phyloP scores from a whole-genome alignment of 1,139 yeast species.

The Suhomyces bolitotheri region DNA sequence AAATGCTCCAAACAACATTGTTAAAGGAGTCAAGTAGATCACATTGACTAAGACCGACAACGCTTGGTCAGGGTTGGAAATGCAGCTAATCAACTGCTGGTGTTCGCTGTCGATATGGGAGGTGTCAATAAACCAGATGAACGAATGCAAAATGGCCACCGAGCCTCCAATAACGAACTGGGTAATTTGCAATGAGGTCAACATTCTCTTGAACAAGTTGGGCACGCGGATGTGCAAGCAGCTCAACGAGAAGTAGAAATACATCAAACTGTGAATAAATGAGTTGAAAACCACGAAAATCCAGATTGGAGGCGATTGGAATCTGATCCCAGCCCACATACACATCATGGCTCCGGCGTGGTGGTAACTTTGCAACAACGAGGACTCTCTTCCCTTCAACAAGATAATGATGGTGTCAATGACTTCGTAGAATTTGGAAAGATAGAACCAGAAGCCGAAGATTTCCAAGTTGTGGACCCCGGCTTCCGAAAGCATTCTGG shows the following conservation, averaged over 20 bases:
- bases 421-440: slow-evolving; percentile 74
- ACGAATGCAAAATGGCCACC: slow-evolving; percentile 62
- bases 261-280: slow-evolving; percentile 75
- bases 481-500: slow-evolving; percentile 21
- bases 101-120: slow-evolving; percentile 15
- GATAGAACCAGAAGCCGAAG: slow-evolving; percentile 68
- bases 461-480: slow-evolving; percentile 51
- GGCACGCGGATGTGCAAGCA: slow-evolving; percentile 66
- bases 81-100: slow-evolving; percentile 48
- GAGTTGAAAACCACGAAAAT: slow-evolving; percentile 79
- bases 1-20: slow-evolving; percentile 68
- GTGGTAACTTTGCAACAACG: slow-evolving; percentile 71
- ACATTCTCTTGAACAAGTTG: slow-evolving; percentile 52
- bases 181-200: slow-evolving; percentile 69
- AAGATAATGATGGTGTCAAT: slow-evolving; percentile 68
- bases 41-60: slow-evolving; percentile 65
- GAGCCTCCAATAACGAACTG: slow-evolving; percentile 75
- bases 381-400: slow-evolving; percentile 68
- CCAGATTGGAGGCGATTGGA: slow-evolving; percentile 77
- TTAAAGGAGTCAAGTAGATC: slow-evolving; percentile 66
- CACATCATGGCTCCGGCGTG: slow-evolving; percentile 84
- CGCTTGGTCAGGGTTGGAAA: slow-evolving; percentile 61
- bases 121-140: slow-evolving; percentile 59
- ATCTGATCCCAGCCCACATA: slow-evolving; percentile 80
- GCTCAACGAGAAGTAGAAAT: slow-evolving; percentile 66